Base-by-base conservation (phyloP, 768 basidiomycete genomes). In the Strobilomyces echinocephalus region DNA sequence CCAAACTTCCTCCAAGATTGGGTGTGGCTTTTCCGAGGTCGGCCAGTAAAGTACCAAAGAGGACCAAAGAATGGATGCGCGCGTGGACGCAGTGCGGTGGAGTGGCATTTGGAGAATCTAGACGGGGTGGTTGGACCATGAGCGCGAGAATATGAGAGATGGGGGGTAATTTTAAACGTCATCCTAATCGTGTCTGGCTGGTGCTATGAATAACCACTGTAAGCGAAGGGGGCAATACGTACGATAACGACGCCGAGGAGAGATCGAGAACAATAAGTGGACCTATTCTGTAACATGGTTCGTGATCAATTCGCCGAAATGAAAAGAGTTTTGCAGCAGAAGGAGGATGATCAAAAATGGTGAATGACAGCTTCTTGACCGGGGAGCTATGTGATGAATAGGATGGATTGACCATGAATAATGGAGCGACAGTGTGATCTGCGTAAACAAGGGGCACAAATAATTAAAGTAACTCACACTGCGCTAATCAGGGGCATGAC, bases 91-190 rank as follows among this genome's bases (percentile, higher is more conserved):
- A 56, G 63, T 49, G 56, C 33, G 46, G 56, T 53, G 5, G 46
- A 43, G 34, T 53, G 24, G 24, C 59, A 41, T 52, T 58, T 15
- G 60, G 63, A n/a, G 61, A 62, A 55, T 67, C 61, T 9, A 57
- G 35, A 31, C 62, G 62, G 21, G 71, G 64, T 31, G 70, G 62
- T 9, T 66, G 70, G 28, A 71, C 70, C 8, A 79, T 77, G 58
- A 79, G 86, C 5, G 82, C 85, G 15, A 89, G 72, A 31, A 88
- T 76, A 11, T 86, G 81, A 31, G 67, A 12, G 82, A 83, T 18
- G 86, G 72, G 4, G 83, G 73, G 61, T 1, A 73, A 73, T 43
- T 41, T 21, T 54, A 52, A 55, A 39, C 31, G 46, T 66, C 59
- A 53, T 58, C 51, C 45, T 20, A 51, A 53, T 58, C 52, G 40